A percentile compares a stretch with the other conserved stretches of the same genome.
Conservation (phyloP, 768 basidiomycete genomes). For the Trametes elegans region DNA sequence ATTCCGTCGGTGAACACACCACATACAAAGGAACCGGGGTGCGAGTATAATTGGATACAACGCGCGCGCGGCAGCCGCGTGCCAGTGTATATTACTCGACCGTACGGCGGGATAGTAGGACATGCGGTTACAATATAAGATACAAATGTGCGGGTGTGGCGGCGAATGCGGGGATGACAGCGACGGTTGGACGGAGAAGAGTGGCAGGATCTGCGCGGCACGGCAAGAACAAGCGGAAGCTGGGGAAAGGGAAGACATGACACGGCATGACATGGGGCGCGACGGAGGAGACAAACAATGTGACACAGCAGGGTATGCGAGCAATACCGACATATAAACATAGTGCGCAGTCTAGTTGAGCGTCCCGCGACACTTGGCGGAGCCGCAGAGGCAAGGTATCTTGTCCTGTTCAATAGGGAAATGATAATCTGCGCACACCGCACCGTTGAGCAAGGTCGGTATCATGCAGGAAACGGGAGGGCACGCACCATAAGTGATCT, state of each 20-base stretch:
- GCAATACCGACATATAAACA: slow-evolving; percentile 22
- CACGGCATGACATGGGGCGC: background rate
- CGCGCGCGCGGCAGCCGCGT: background rate
- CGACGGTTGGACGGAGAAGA: slow-evolving; percentile 11
- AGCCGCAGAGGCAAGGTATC: slow-evolving; percentile 90
- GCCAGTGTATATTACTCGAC: slow-evolving; percentile 13
- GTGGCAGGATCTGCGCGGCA: background rate
- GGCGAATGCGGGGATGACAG: slow-evolving; percentile 14
- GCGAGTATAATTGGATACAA: too few species aligned
- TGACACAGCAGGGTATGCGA: slow-evolving; percentile 24
- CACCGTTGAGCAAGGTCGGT: background rate
- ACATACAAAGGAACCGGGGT: too few species aligned
- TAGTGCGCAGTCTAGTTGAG: slow-evolving; percentile 69
- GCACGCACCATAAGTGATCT: slow-evolving; percentile 94
- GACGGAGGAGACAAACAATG: slow-evolving; percentile 16
- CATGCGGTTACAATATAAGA: slow-evolving; percentile 29
- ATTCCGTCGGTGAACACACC: too few species aligned
- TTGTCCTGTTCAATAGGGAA: slow-evolving; percentile 99
- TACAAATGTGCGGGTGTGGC: slow-evolving; percentile 26
- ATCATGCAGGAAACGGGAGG: background rate
- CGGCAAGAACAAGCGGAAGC: slow-evolving; percentile 4
- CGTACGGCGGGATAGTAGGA: slow-evolving; percentile 19
- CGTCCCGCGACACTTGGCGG: slow-evolving; percentile 88
- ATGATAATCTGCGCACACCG: slow-evolving; percentile 75
- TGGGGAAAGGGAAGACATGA: background rate